Evolutionary conservation across 2,329 filamentous ascomycete genomes (phyloP), one percentile per base, ranked within the genome.

Genomic region (Fonsecaea multimorphosa): DNA sequence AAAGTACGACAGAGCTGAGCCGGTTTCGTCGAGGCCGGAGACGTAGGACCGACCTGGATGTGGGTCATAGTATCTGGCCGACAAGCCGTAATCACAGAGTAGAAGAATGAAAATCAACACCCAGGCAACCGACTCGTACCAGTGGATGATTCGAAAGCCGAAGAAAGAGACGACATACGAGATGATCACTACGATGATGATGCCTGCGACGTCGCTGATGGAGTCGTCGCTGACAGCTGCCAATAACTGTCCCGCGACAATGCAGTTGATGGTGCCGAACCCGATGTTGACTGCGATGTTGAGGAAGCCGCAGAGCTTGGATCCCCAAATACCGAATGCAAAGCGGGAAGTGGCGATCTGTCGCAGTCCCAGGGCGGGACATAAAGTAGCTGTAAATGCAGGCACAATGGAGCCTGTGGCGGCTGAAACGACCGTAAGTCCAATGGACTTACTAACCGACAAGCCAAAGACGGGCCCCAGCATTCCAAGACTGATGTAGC

Each of bases 1-100:
- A 60, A 83, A 79, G 67, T 83, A 79, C 38, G 69, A 70, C 8
- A 74, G 67, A 64, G 74, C 75, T 2, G 71, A 70, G 9, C 74
- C 76, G 24, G 74, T 65, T 6, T 61, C 46, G 49, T 61, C 58
- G n/a, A 61, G 49, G 8, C 58, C 58, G 29, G 46, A 40, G 14
- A 55, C 11, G 7, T 61, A 38, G n/a, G 46, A 55, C 22, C 16
- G 27, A 8, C 46, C 49, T 12, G 49, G 46, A n/a, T 2, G 16
- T 11, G 58, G 49, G 31, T n/a, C 12, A 40, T 16, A 59, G 57
- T 61, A 61, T n/a, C 34, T 14, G 24, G 40, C 44, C 16, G 62
- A 60, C 56, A 52, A 31, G 46, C 62, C 62, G 19, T 54, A 59
- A n/a, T 58, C 24, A 24, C 24, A 49, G 32, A 19, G 32, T 4